Conservation (phyloP, 176 grass and related monocot species). For the Raddia distichophylla region DNA sequence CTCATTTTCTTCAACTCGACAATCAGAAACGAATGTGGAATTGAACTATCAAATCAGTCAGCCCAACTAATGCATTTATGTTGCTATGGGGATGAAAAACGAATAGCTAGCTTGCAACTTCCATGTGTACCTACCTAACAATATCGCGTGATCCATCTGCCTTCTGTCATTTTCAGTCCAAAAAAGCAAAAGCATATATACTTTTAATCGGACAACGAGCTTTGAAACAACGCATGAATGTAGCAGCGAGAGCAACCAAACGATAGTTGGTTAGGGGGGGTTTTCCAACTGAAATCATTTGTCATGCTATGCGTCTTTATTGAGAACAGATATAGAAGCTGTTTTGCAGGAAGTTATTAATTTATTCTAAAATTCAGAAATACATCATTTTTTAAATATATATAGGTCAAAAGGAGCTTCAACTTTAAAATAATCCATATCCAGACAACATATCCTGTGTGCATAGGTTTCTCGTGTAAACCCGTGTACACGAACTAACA, state of each 20-base stretch:
- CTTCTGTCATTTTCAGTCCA: conserved; percentile 36
- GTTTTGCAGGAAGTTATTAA: not conserved
- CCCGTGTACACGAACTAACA: no score
- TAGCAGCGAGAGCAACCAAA: not conserved
- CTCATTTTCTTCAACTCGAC: no score
- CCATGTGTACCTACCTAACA: conserved; percentile 1
- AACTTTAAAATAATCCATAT: not conserved
- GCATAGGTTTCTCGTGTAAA: no score
- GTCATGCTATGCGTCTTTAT: not conserved
- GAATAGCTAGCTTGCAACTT: not conserved
- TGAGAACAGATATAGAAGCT: not conserved
- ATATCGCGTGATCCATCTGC: conserved; percentile 26
- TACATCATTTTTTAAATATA: not conserved
- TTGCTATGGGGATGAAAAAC: not conserved
- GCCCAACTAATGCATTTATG: not conserved
- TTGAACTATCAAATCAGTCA: not conserved
- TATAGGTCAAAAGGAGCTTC: not conserved
- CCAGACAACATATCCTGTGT: no score
- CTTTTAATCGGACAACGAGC: conserved; percentile 29
- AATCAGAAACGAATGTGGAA: not conserved
- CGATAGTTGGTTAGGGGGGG: not conserved
- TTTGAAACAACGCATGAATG: not conserved
- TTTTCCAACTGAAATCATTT: not conserved
- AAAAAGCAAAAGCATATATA: conserved; percentile 15
- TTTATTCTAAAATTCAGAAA: not conserved